Conservation (phyloP, 2,329 filamentous ascomycete genomes). For the Ceratocystis harringtonii region DNA sequence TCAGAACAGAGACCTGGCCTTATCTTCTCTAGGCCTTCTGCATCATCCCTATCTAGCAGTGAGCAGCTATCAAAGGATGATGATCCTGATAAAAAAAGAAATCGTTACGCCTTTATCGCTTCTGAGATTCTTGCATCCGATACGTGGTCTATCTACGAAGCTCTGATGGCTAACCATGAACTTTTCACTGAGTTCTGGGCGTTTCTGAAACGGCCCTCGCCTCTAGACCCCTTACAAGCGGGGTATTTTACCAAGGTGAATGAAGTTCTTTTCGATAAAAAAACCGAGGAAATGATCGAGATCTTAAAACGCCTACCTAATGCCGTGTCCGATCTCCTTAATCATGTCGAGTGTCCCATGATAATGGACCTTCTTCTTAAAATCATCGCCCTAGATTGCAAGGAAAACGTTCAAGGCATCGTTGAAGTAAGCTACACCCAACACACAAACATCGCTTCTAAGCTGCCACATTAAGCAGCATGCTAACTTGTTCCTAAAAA, state of each 20-base stretch:
- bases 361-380: slow-evolving; percentile 95
- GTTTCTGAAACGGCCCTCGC: slow-evolving; percentile 69
- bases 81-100: slow-evolving; percentile 75
- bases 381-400: slow-evolving; percentile 90
- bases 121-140: slow-evolving; percentile 91
- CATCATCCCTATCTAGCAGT: slow-evolving; percentile 37
- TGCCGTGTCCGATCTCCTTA: slow-evolving; percentile 70
- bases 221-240: slow-evolving; percentile 82
- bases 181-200: slow-evolving; percentile 78
- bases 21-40: slow-evolving; percentile 37
- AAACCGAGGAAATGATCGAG: slow-evolving; percentile 91
- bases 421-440: slow-evolving; percentile 60
- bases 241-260: slow-evolving; percentile 99
- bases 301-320: slow-evolving; percentile 73
- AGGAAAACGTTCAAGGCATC: slow-evolving; percentile 77
- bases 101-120: slow-evolving; percentile 85
- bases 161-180: slow-evolving; percentile 68
- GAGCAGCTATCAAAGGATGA: slow-evolving; percentile 42
- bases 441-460: background rate
- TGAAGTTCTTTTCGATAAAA: slow-evolving; percentile 92
- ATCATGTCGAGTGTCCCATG: slow-evolving; percentile 93
- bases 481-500: background rate
- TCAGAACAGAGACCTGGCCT: slow-evolving; percentile 20
- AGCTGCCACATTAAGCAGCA: background rate
- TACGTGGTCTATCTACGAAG: slow-evolving; percentile 92